Base-by-base conservation (phyloP, 345 rosid species). In the Citrus hindsii region DNA sequence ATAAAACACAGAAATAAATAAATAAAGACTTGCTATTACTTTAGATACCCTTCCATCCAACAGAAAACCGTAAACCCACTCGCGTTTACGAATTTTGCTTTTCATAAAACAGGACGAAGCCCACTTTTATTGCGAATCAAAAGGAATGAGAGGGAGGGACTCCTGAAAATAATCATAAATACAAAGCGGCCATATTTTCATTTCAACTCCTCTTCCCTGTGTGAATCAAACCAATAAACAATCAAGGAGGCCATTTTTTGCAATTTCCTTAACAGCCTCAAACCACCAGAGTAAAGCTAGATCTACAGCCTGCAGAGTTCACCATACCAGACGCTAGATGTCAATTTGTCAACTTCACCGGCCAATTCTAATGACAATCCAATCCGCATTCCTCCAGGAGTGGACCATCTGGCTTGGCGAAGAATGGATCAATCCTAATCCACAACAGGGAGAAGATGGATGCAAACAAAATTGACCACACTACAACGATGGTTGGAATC, bases 401-500 rank as follows among this genome's bases (percentile, higher is more conserved):
- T 5, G 92, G 92, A 28, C 86, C 93, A 0, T 86, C 82, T 1
- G 89, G 77, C 77, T 84, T 84, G 22, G 89, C 80, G 76, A 89
- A 77, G 82, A 92, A 90, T 1, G 93, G 92, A 75, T 90, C 88
- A 53, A 90, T 75, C 53, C 89, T 78, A 46, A 86, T 91, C 94
- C 97, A 92, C 84, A 90, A 71, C 53, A 89, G 85, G 30, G 93
- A 90, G 82, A 90, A 86, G 81, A 90, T 89, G 22, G 94, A 89
- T 51, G 92, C 91, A 3, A 90, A 88, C 80, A 92, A 80, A 77
- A 89, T 84, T 19, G 97, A 92, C 97, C 97, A 90, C 67, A 92
- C 89, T 40, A 92, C 76, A 62, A 92, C 84, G 56, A 92, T 89
- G 0, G 92, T 89, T 9, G 97, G 92, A 67, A 91, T 88, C 67